Conservation (phyloP, 2,329 filamentous ascomycete genomes). For the Volutella citrinella region DNA sequence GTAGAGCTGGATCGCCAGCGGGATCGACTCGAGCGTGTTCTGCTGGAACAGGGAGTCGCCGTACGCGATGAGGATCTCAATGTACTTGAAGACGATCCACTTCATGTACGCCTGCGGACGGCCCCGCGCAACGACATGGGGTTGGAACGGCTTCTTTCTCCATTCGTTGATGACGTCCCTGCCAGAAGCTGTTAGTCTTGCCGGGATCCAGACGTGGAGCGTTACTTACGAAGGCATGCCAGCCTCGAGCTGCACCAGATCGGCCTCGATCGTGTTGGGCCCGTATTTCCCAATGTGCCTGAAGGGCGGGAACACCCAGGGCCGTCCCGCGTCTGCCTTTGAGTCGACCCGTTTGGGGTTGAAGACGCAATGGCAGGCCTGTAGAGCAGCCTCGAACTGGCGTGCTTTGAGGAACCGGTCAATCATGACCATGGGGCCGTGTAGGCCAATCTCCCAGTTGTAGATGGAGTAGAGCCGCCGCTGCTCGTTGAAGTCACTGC, state of each 20-base stretch:
- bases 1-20: conserved; percentile 11
- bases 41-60: conserved; percentile 12
- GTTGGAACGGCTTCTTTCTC: background rate
- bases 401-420: conserved; percentile 2
- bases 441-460: conserved; percentile 8
- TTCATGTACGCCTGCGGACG: conserved; percentile 9
- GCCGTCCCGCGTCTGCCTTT: background rate
- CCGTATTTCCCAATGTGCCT: background rate
- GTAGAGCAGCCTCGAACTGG: conserved; percentile 5
- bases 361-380: background rate
- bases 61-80: conserved; percentile 6
- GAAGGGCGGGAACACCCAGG: conserved; percentile 4
- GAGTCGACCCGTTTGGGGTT: background rate
- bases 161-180: background rate
- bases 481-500: no score
- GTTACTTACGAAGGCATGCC: no score
- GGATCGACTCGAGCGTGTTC: conserved; percentile 7
- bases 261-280: background rate
- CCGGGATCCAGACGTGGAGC: no score
- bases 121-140: background rate
- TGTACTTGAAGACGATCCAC: conserved; percentile 10
- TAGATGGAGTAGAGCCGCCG: conserved; percentile 6
- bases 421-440: background rate
- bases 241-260: background rate
- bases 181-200: no score